Conservation (phyloP, 371 early-diverging fungal genomes). For the Lichtheimia corymbifera region DNA sequence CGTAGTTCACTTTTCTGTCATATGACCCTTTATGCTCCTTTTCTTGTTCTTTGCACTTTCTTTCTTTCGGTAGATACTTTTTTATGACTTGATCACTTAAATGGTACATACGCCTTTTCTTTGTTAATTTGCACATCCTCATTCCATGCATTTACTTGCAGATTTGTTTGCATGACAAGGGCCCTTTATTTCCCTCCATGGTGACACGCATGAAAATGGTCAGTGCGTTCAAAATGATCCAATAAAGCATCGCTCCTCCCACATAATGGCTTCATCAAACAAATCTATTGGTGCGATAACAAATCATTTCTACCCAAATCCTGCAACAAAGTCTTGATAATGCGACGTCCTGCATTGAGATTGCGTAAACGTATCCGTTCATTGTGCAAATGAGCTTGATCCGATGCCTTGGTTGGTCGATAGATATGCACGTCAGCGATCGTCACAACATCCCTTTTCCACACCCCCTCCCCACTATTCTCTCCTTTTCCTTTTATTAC, state of each 20-base stretch:
- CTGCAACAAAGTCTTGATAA: conserved; percentile 51
- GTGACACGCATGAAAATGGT: too few relatives aligned
- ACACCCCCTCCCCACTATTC: too few relatives aligned
- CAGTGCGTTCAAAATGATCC: too few relatives aligned
- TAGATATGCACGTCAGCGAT: not conserved
- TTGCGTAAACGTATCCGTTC: conserved; percentile 77
- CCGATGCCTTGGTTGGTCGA: conserved; percentile 53
- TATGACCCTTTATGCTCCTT: not conserved
- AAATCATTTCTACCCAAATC: conserved; percentile 6
- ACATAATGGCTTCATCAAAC: too few relatives aligned
- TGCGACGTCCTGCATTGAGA: conserved; percentile 66
- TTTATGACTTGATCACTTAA: conserved; percentile 3
- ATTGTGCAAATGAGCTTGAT: conserved; percentile 81
- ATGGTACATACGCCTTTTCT: not conserved
- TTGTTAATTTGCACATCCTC: too few relatives aligned
- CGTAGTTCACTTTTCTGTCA: not conserved
- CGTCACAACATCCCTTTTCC: too few relatives aligned
- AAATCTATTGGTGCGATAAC: not conserved
- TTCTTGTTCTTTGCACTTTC: not conserved
- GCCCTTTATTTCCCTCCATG: too few relatives aligned
- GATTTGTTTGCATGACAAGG: too few relatives aligned
- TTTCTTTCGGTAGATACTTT: not conserved
- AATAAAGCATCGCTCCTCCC: too few relatives aligned
- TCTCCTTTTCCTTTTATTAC: conserved; percentile 20
- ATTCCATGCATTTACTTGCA: too few relatives aligned